These are phyloP conservation scores for Lavandula angustifolia DNA, from an alignment of 257 asterid genomes.

Conservation along the genomic window DNA sequence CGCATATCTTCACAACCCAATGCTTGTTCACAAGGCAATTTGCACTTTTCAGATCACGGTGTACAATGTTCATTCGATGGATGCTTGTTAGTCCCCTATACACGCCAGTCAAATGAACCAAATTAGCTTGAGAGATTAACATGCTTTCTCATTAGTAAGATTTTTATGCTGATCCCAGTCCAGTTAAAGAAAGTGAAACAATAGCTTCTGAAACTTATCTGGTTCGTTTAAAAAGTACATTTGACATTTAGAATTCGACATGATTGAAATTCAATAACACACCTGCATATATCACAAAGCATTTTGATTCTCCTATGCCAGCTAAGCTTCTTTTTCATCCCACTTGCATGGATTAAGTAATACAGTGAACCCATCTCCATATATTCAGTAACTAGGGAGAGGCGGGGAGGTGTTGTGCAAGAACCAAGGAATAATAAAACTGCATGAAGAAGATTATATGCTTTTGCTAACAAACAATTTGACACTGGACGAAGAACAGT, in stretches of 20 bases:
- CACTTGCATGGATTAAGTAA: slow-evolving; percentile 80
- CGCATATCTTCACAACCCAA: slow-evolving; percentile 86
- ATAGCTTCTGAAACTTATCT: too few relatives aligned
- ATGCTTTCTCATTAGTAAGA: too few relatives aligned
- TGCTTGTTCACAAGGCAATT: slow-evolving; percentile 89
- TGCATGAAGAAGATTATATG: slow-evolving; percentile 39
- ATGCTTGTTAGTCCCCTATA: slow-evolving; percentile 78
- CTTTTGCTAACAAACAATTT: slow-evolving; percentile 21
- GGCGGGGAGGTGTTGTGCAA: slow-evolving; percentile 85
- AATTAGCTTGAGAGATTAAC: not conserved
- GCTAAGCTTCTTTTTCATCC: slow-evolving; percentile 84
- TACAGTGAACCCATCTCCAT: slow-evolving; percentile 96
- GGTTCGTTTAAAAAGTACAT: too few relatives aligned
- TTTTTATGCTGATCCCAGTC: too few relatives aligned
- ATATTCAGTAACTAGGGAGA: slow-evolving; percentile 81
- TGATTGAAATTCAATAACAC: slow-evolving; percentile 17
- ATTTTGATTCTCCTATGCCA: slow-evolving; percentile 84
- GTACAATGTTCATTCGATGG: slow-evolving; percentile 87
- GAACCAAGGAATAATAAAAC: slow-evolving; percentile 92
- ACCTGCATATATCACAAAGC: slow-evolving; percentile 94
- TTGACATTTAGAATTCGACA: too few relatives aligned
- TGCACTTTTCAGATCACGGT: slow-evolving; percentile 92
- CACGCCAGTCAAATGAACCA: slow-evolving; percentile 9
- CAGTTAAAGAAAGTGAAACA: too few relatives aligned
- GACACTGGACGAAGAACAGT: slow-evolving; percentile 13